Evolutionary conservation across 176 grass and related monocot genomes (phyloP).

Genomic region (Poa pratensis): DNA sequence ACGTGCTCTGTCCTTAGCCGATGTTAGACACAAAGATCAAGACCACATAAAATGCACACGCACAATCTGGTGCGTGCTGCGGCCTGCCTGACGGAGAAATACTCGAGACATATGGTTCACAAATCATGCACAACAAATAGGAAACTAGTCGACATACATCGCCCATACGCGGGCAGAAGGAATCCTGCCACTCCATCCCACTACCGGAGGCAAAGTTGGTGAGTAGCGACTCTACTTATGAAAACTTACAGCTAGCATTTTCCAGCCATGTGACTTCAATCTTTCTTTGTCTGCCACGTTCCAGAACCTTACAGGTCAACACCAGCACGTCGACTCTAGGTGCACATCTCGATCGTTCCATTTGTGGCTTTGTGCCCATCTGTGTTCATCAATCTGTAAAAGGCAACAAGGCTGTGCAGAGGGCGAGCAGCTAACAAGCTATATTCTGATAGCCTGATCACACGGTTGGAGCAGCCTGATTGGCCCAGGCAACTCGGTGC

Average conservation of each 20-base stretch:
- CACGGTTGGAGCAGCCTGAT: slow-evolving; percentile 36
- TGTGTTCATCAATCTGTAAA: neutral
- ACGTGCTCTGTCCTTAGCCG: neutral
- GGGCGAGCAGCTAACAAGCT: neutral
- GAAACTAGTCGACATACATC: neutral
- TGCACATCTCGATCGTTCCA: slow-evolving; percentile 11
- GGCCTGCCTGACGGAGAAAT: neutral
- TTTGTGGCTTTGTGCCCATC: too few relatives aligned
- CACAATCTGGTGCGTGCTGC: too few relatives aligned
- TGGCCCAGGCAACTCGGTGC: slow-evolving; percentile 32
- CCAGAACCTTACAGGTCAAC: too few relatives aligned
- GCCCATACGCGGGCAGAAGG: slow-evolving; percentile 9
- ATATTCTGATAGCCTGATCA: slow-evolving; percentile 5
- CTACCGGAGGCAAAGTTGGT: slow-evolving; percentile 4
- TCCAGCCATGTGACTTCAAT: slow-evolving; percentile 13
- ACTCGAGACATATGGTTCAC: neutral
- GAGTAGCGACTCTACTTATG: neutral
- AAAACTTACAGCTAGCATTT: neutral
- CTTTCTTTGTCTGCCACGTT: slow-evolving; percentile 19
- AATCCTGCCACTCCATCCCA: slow-evolving; percentile 43
- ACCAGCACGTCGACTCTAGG: neutral
- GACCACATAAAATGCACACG: neutral
- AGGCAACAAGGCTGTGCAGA: neutral
- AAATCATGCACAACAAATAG: slow-evolving; percentile 4
- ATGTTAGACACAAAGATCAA: neutral